These are phyloP conservation scores for Lasiodiplodia sp. DNA, from an alignment of 2,329 filamentous ascomycete species.

Conservation along the genomic window DNA sequence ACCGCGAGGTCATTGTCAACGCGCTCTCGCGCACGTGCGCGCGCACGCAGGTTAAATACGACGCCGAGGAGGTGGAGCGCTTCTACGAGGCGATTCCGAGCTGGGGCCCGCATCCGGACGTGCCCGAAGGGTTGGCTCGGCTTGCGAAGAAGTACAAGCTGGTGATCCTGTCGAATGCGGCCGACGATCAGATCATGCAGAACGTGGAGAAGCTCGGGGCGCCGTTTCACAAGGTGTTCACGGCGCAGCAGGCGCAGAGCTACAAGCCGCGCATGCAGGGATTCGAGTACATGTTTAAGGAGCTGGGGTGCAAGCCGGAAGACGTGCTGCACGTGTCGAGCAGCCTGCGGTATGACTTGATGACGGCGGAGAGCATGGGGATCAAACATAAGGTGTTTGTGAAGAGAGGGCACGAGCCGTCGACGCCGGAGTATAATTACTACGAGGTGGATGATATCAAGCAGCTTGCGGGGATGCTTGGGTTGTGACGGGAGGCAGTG, in stretches of 20 bases:
- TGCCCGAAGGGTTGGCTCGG: constrained; percentile 14
- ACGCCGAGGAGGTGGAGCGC: constrained; percentile 1
- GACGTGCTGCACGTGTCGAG: constrained; percentile 26
- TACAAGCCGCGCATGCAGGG: constrained; percentile 30
- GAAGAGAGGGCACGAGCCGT: constrained; percentile 22
- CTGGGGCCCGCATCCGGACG: constrained; percentile 29
- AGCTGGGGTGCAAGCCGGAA: constrained; percentile 26
- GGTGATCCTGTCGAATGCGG: constrained; percentile 28
- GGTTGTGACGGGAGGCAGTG: background rate
- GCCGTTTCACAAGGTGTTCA: constrained; percentile 26
- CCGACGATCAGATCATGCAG: constrained; percentile 27
- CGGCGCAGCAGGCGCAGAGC: constrained; percentile 27
- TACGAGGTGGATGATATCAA: constrained; percentile 26
- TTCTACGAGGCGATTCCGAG: constrained; percentile 27
- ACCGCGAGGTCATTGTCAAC: constrained; percentile 28
- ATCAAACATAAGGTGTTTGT: constrained; percentile 26
- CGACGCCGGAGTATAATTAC: constrained; percentile 25
- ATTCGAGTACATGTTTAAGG: constrained; percentile 28
- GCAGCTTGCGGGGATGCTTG: constrained; percentile 18
- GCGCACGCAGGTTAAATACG: constrained; percentile 7
- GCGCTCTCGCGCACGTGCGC: constrained; percentile 20
- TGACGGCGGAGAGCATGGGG: constrained; percentile 27
- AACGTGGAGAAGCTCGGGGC: constrained; percentile 29
- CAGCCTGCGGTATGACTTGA: constrained; percentile 28
- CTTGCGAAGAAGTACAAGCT: constrained; percentile 26